Conservation (phyloP, 2,329 filamentous ascomycete species). For the Dactylellina drechsleri region DNA sequence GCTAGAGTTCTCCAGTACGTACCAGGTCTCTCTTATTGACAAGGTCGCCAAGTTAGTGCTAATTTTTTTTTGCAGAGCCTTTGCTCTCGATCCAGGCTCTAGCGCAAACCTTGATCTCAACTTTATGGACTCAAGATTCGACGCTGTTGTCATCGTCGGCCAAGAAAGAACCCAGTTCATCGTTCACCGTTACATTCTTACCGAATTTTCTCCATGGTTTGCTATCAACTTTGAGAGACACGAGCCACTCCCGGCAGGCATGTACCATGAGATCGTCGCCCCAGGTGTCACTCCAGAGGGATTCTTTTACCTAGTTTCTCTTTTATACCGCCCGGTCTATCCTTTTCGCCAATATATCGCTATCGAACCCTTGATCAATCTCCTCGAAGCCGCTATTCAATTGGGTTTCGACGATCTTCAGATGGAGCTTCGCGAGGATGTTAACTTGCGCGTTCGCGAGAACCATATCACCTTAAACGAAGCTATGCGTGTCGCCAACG, state of each 20-base stretch:
- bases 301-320: slow-evolving; percentile 10
- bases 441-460: neutral
- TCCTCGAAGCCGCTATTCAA: slow-evolving; percentile 1
- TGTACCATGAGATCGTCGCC: slow-evolving; percentile 7
- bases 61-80: too few species aligned
- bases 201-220: neutral
- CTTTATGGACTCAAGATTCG: neutral
- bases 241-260: neutral
- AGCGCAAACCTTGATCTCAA: neutral
- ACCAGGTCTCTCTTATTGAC: too few species aligned
- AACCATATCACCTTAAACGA: slow-evolving; percentile 2
- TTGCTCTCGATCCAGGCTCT: neutral
- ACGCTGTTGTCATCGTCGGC: neutral
- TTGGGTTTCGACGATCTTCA: slow-evolving; percentile 7
- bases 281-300: slow-evolving; percentile 4
- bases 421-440: neutral
- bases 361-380: neutral
- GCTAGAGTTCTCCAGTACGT: too few species aligned
- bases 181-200: neutral
- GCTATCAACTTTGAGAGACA: neutral
- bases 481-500: slow-evolving; percentile 17
- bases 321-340: neutral
- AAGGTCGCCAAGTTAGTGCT: too few species aligned
- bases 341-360: neutral
- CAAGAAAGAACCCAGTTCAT: neutral